Evolutionary conservation across 169 alveolate species (phyloP).

Genomic region (Eimeria acervulina): DNA sequence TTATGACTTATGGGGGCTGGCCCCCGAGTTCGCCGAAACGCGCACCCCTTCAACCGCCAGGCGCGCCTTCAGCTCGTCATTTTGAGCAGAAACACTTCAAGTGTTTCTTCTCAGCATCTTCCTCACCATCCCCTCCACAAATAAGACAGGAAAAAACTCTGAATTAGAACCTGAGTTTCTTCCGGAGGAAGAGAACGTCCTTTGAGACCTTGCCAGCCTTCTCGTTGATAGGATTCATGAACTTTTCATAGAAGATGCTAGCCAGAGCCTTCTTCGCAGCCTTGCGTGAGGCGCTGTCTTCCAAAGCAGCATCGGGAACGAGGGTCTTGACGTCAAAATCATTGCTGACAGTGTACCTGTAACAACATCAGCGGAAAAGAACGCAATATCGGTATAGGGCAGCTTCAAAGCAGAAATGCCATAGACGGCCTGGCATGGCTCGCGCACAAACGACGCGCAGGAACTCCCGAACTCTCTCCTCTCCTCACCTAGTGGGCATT

Average conservation of each 20-base stretch:
- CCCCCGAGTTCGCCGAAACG: background rate
- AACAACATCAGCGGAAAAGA: background rate
- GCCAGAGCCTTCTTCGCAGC: slow-evolving; percentile 84
- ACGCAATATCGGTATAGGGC: background rate
- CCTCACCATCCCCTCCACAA: background rate
- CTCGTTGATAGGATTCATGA: slow-evolving; percentile 84
- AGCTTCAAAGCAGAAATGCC: too few relatives aligned
- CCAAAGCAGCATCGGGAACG: slow-evolving; percentile 81
- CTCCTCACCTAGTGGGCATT: slow-evolving; percentile 98
- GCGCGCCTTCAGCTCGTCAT: background rate
- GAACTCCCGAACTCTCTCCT: background rate
- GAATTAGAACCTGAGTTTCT: slow-evolving; percentile 85
- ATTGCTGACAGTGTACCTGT: slow-evolving; percentile 74
- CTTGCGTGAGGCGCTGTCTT: slow-evolving; percentile 77
- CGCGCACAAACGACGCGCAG: background rate
- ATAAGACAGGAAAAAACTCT: background rate
- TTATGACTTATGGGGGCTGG: background rate
- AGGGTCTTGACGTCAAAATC: slow-evolving; percentile 85
- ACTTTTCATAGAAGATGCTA: slow-evolving; percentile 82
- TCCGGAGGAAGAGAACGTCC: slow-evolving; percentile 84
- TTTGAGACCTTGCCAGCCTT: slow-evolving; percentile 83
- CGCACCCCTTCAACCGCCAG: background rate
- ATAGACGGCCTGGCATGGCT: too few relatives aligned
- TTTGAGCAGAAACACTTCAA: background rate
- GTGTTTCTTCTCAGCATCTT: background rate